phyloP scores from a whole-genome alignment of 169 alveolate species.

The Eimeria maxima region DNA sequence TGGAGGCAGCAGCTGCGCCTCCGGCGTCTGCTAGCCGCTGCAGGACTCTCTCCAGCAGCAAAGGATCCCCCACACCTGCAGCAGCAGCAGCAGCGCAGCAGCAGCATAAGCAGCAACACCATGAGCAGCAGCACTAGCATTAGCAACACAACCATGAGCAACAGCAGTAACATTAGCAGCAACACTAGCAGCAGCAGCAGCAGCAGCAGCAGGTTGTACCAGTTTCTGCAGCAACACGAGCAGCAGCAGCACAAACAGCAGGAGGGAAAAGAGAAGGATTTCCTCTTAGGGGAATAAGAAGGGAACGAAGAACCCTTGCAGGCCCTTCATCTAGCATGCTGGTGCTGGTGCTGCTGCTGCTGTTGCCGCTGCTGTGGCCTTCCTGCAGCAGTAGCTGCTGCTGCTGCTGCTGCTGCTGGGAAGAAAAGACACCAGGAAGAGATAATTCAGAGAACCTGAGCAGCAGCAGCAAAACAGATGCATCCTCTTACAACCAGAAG shows the following conservation, averaged over 20 bases:
- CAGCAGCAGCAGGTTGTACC: not conserved
- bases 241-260: constrained; percentile 55
- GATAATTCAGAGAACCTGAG: constrained; percentile 9
- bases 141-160: not conserved
- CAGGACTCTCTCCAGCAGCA: constrained; percentile 30
- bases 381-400: constrained; percentile 1
- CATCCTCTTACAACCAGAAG: too few species aligned
- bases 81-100: not conserved
- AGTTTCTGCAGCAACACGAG: not conserved
- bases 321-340: not conserved
- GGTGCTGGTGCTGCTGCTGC: not conserved
- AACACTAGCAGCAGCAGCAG: not conserved
- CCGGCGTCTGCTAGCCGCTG: not conserved
- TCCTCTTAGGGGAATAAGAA: not conserved
- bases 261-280: not conserved
- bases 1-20: not conserved
- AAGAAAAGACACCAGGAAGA: not conserved
- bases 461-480: too few species aligned
- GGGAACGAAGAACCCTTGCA: not conserved
- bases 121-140: not conserved
- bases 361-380: not conserved
- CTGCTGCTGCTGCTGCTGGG: not conserved
- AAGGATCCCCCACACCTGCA: constrained; percentile 1
- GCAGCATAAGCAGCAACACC: not conserved
- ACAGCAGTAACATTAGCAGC: not conserved